Evolutionary conservation across 2,329 filamentous ascomycete genomes (phyloP).

Genomic region (Neofusicoccum parvum): DNA sequence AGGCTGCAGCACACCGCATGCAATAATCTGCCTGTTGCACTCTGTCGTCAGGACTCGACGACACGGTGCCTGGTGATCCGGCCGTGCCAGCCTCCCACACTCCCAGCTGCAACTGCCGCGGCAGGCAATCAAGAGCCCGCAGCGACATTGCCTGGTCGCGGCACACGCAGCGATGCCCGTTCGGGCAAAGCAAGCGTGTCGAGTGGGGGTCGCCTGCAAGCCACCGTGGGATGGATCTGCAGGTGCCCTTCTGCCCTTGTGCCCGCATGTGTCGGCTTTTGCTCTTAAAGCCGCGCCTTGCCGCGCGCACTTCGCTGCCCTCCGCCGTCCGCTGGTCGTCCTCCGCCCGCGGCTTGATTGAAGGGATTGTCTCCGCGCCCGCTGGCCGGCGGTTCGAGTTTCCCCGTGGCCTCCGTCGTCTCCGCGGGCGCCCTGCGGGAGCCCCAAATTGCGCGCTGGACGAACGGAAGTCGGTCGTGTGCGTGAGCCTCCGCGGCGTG

Average conservation of each 20-base stretch:
- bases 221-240: conserved; percentile 19
- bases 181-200: not conserved
- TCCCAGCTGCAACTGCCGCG: conserved; percentile 4
- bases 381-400: not conserved
- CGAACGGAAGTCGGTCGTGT: not conserved
- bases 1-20: conserved; percentile 4
- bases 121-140: not conserved
- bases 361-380: conserved; percentile 10
- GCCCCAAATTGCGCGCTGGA: conserved; percentile 1
- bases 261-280: not conserved
- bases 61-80: conserved; percentile 14
- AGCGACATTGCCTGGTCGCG: not conserved
- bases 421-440: not conserved
- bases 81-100: not conserved
- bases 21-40: conserved; percentile 17
- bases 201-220: conserved; percentile 14
- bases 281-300: conserved; percentile 13
- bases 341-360: not conserved
- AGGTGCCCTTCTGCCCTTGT: not conserved
- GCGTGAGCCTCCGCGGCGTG: not conserved
- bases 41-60: not conserved
- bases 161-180: conserved; percentile 9
- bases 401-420: not conserved
- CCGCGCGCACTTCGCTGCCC: conserved; percentile 1
- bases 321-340: not conserved